Conservation (phyloP, 108 stramenopile species). For the Discostella pseudostelligera region DNA sequence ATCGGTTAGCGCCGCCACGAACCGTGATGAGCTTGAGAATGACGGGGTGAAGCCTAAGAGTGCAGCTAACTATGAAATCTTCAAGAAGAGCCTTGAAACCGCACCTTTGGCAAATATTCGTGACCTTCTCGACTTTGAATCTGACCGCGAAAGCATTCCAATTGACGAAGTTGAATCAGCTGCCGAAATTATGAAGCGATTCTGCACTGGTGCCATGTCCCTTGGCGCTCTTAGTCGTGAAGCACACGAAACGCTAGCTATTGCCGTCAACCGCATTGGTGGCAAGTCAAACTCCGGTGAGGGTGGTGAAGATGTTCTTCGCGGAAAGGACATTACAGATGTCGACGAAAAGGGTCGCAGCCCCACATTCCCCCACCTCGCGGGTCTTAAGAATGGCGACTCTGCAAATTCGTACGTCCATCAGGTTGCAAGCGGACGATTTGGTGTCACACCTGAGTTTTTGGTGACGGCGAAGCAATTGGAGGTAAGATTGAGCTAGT, state of each 20-base stretch:
- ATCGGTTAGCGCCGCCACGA: slow-evolving; percentile 73
- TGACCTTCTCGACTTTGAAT: slow-evolving; percentile 88
- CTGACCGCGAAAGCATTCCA: slow-evolving; percentile 76
- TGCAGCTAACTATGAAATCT: slow-evolving; percentile 87
- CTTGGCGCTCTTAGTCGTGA: slow-evolving; percentile 91
- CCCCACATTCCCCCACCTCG: slow-evolving; percentile 82
- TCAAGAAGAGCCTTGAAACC: slow-evolving; percentile 74
- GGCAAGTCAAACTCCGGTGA: slow-evolving; percentile 95
- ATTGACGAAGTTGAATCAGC: slow-evolving; percentile 86
- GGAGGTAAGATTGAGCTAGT: too few relatives aligned
- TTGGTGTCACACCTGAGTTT: slow-evolving; percentile 94
- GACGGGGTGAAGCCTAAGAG: slow-evolving; percentile 75
- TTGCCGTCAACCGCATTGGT: slow-evolving; percentile 93
- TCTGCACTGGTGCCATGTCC: slow-evolving; percentile 95
- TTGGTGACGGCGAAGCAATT: slow-evolving; percentile 89
- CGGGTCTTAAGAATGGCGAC: slow-evolving; percentile 88
- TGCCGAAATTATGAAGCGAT: slow-evolving; percentile 87
- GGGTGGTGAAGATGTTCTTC: slow-evolving; percentile 89
- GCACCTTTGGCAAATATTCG: slow-evolving; percentile 91
- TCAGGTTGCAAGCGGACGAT: slow-evolving; percentile 93
- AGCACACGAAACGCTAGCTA: slow-evolving; percentile 93
- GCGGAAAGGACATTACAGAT: slow-evolving; percentile 62
- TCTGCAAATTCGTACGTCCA: slow-evolving; percentile 88
- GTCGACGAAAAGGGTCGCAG: slow-evolving; percentile 84
- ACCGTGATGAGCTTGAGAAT: slow-evolving; percentile 74